Evolutionary conservation across 2,329 filamentous ascomycete genomes (phyloP).

Genomic region (Grosmannia clavigera): DNA sequence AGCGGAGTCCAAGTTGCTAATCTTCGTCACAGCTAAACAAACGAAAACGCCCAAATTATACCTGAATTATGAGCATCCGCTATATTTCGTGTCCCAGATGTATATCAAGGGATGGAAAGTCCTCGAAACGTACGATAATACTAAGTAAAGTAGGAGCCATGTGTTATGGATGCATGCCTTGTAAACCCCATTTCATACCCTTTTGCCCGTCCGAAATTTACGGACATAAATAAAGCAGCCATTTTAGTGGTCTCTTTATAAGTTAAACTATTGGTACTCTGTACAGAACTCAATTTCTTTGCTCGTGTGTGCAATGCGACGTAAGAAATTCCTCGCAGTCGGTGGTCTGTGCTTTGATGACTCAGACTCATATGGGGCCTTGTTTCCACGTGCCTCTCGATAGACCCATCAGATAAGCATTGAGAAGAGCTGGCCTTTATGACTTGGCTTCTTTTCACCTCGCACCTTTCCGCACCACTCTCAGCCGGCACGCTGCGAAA

Average conservation of each 20-base stretch:
- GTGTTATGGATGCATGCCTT: background rate
- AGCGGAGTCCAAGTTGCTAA: background rate
- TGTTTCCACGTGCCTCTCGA: background rate
- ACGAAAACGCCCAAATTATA: slow-evolving; percentile 12
- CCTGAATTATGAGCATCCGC: slow-evolving; percentile 23
- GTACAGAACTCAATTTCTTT: too few relatives aligned
- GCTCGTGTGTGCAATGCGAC: too few relatives aligned
- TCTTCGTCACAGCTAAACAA: background rate
- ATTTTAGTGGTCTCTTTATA: background rate
- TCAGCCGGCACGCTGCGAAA: background rate
- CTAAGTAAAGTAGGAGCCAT: background rate
- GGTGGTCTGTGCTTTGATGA: background rate
- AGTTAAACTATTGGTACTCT: background rate
- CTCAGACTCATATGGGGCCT: background rate
- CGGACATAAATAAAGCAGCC: background rate
- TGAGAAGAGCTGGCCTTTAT: background rate
- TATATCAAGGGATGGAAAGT: slow-evolving; percentile 28
- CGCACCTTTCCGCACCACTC: background rate
- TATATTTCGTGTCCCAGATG: slow-evolving; percentile 34
- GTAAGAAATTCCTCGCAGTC: too few relatives aligned
- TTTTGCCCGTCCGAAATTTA: background rate
- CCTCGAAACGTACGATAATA: background rate
- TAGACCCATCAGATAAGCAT: background rate
- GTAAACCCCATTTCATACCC: background rate
- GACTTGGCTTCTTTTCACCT: background rate